Evolutionary conservation across 2,329 filamentous ascomycete species (phyloP), one percentile per base, ranked within the genome.

Genomic region (Apiospora rasikravindrae): DNA sequence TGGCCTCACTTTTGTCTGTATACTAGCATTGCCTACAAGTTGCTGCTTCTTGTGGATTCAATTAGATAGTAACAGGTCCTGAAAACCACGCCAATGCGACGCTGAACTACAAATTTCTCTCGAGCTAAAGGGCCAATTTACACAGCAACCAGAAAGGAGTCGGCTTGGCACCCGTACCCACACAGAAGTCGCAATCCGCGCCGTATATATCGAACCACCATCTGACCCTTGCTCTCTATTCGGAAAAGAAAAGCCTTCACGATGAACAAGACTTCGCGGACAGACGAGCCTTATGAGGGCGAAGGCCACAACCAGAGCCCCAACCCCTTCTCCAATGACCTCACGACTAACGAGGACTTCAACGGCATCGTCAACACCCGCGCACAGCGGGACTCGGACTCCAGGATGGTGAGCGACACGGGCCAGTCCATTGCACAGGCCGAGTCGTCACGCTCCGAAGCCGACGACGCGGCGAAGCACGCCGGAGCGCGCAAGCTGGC

Each of bases 321-420:
- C 14, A 83, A 85, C 75, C 81, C 81, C 10, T 80, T 90, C 67
- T 86, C 87, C 44, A 85, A 85, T 74, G 88, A 90, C 76, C 82
- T 87, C 67, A 88, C 87, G n/a, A 90, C 88, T 19, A 86, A 87
- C 73, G 85, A 86, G 72, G 88, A 90, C 75, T 80, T 90, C 72
- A 86, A 88, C 76, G 84, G 86, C 73, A 83, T 88, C 75, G 86
- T 85, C 68, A 90, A 89, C 71, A 71, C 79, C 29, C 77, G 82
- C 37, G 77, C 76, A 53, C 79, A 77, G 70, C 76, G 78, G 24
- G 77, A 76, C 42, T 71, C 64, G 74, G 53, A 42, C 73, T 70
- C 42, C 74, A 45, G 76, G 73, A 76, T 73, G 72, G 77, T 79
- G 66, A 73, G 76, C 42, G 73, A 77, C 70, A 78, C 80, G 4